Evolutionary conservation across 2,329 filamentous ascomycete species (phyloP), one percentile per base, ranked within the genome.

Genomic region (Pseudopithomyces chartarum): DNA sequence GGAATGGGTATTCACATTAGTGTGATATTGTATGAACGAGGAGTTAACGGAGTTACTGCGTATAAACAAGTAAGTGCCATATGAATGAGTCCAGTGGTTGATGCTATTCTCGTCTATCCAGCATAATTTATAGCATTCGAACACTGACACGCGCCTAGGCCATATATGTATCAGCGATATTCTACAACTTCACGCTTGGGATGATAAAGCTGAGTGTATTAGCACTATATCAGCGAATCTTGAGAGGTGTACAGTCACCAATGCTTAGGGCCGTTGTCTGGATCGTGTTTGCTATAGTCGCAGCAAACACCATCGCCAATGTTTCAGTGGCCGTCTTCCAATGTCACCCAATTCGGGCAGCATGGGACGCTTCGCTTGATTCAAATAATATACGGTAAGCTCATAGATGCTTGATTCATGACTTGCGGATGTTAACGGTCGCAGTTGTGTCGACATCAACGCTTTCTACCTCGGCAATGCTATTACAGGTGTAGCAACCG

Each of bases 121-220:
- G 5, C 26, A 4, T 8, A 4, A 29, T 29, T 8, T 5, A 29
- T 29, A 29, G 26, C 4, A 29, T 29, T 29, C 8, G 5, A 29
- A 29, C 26, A 40, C 38, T 40, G 38, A 40, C 38, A 29, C 5
- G n/a, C 19, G 38, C 2, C 13, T 33, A 80, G 79, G 70, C 77
- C 79, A 56, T 82, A 76, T 57, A 82, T 52, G 58, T 66, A 13
- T 58, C 55, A 36, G 60, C 76, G 12, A 81, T 78, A 65, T 83
- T 82, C 62, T 81, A 81, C 57, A 78, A 81, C 20, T 75, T 79
- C 36, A 74, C 70, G 33, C 69, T 81, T 3, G 79, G 79, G 19
- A 81, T 81, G 63, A 71, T 82, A 67, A 82, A 83, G 62, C 71
- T 77, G 26, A 82, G 80, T 1, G 78, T 80, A 2, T 71, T 82